A percentile compares a stretch with the other conserved stretches of the same genome.
phyloP scores from a whole-genome alignment of 495 filamentous ascomycete species.

The Talaromyces proteolyticus region DNA sequence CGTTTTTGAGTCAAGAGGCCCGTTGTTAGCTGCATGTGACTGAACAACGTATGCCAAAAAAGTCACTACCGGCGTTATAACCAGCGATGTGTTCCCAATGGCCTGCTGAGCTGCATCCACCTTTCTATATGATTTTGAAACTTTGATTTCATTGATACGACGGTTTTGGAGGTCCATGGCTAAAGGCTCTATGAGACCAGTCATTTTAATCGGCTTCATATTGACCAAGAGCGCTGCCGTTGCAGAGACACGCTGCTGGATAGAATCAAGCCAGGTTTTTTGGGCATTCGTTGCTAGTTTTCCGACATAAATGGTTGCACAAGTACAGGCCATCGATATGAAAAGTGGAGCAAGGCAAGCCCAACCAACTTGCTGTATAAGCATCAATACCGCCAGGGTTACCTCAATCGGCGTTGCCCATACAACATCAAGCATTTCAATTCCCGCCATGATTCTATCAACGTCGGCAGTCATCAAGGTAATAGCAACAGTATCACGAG shows the following conservation, averaged over 20 bases:
- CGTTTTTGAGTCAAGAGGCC: slow-evolving; percentile 37
- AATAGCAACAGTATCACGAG: too few species aligned
- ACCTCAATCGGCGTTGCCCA: too few species aligned
- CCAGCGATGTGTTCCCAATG: not conserved
- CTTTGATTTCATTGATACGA: not conserved
- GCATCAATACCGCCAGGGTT: too few species aligned
- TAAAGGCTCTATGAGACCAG: slow-evolving; percentile 38
- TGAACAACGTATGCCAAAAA: slow-evolving; percentile 43
- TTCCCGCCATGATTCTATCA: too few species aligned
- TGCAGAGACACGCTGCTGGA: slow-evolving; percentile 44
- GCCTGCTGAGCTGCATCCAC: too few species aligned
- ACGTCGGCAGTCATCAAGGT: too few species aligned
- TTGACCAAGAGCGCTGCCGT: slow-evolving; percentile 43
- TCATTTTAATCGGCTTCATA: slow-evolving; percentile 56
- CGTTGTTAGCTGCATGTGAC: slow-evolving; percentile 43
- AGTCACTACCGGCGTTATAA: slow-evolving; percentile 45
- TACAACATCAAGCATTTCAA: too few species aligned
- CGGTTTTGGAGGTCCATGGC: slow-evolving; percentile 22
- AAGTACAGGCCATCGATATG: too few species aligned
- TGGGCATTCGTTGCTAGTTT: too few species aligned
- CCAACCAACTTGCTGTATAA: too few species aligned
- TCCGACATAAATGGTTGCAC: too few species aligned
- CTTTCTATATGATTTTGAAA: not conserved
- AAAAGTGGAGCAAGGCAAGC: too few species aligned
- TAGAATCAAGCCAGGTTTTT: slow-evolving; percentile 52